Percentiles rank a stretch among this genome's conserved stretches.
These are phyloP conservation scores for Triadica sebifera DNA, from an alignment of 345 rosid genomes.

Conservation along the genomic window DNA sequence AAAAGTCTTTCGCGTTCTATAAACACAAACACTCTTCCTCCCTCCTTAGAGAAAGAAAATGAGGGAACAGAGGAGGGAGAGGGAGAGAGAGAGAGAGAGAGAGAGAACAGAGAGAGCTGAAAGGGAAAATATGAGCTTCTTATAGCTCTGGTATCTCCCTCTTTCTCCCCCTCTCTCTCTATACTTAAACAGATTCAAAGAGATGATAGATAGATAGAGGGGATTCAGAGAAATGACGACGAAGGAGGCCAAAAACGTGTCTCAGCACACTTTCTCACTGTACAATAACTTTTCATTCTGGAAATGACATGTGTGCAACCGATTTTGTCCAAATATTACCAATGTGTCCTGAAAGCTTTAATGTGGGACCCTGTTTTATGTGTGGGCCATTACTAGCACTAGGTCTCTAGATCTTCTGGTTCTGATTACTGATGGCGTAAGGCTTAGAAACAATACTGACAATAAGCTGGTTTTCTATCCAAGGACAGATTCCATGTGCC, in stretches of 20 bases:
- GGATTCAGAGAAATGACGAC: neutral
- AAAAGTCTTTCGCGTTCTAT: neutral
- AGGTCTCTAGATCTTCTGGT: neutral
- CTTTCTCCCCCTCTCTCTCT: slow-evolving; percentile 13
- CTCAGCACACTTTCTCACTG: neutral
- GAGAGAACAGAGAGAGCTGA: neutral
- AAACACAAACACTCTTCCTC: neutral
- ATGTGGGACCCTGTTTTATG: neutral
- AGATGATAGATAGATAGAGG: neutral
- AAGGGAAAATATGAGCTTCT: slow-evolving; percentile 6
- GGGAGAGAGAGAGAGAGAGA: neutral
- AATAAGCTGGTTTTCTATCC: neutral
- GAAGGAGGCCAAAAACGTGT: slow-evolving; percentile 17
- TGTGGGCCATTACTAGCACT: neutral
- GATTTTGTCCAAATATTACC: slow-evolving; percentile 17
- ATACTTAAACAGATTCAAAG: neutral
- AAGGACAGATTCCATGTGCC: neutral
- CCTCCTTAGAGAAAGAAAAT: neutral
- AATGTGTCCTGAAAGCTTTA: neutral
- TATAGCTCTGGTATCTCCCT: neutral
- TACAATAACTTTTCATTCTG: neutral
- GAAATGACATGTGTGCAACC: slow-evolving; percentile 14
- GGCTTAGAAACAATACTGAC: neutral
- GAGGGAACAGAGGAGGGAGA: neutral
- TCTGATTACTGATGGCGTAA: neutral